phyloP scores from a whole-genome alignment of 805 yeast species.

The fission yeast (Schizosaccharomyces pombe) region DNA sequence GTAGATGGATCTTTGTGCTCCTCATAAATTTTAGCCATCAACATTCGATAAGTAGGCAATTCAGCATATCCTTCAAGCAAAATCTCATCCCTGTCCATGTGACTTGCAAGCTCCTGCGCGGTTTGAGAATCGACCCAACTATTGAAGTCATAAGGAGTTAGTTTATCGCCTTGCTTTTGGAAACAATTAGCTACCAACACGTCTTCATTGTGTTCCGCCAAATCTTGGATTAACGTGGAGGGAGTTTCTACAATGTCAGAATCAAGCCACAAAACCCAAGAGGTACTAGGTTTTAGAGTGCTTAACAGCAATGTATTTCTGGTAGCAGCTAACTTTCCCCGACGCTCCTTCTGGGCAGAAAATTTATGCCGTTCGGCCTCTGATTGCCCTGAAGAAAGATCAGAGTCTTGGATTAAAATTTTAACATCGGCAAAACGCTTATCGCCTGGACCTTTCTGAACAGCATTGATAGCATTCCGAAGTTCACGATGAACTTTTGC shows the following conservation, averaged over 20 bases:
- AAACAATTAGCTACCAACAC: constrained; percentile 81
- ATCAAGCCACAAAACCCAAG: constrained; percentile 94
- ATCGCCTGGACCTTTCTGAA: constrained; percentile 40
- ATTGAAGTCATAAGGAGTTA: constrained; percentile 84
- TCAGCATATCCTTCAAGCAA: constrained; percentile 87
- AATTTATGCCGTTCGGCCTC: constrained; percentile 78
- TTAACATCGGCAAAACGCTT: constrained; percentile 66
- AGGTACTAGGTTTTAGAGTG: constrained; percentile 64
- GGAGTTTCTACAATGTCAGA: constrained; percentile 87
- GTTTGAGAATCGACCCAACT: constrained; percentile 62
- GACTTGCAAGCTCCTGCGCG: constrained; percentile 50
- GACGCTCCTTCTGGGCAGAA: constrained; percentile 64
- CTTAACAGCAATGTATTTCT: constrained; percentile 79
- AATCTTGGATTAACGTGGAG: constrained; percentile 56
- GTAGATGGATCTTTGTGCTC: constrained; percentile 35
- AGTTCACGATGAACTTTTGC: constrained; percentile 50
- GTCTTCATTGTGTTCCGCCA: constrained; percentile 66
- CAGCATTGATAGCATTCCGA: constrained; percentile 49
- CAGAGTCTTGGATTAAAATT: constrained; percentile 71
- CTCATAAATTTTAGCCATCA: constrained; percentile 72
- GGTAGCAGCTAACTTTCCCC: constrained; percentile 80
- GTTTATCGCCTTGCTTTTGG: constrained; percentile 43
- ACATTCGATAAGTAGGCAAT: constrained; percentile 76
- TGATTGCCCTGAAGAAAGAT: constrained; percentile 40
- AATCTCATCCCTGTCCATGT: constrained; percentile 68